Evolutionary conservation across 495 filamentous ascomycete genomes (phyloP), one percentile per base, ranked within the genome.

Genomic region (Margaritispora aquatica): DNA sequence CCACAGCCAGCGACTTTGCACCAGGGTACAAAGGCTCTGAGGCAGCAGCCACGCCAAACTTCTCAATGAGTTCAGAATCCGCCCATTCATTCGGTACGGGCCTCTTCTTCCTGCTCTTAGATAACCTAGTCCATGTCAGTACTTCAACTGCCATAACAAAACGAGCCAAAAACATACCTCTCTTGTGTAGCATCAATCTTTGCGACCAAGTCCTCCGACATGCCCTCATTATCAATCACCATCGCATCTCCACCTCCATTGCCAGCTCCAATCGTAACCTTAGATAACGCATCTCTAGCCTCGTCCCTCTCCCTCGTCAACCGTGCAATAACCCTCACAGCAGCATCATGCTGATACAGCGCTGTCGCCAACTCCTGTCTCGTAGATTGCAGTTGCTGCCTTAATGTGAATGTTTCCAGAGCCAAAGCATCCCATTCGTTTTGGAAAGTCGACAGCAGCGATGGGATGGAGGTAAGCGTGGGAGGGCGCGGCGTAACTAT

Each of bases 351-450:
- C 72, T 97, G 92, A 72, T 98, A 98, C 34, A 98, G 80, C 15
- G 94, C 89, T 1, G 91, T 90, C 49, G 89, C 88, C 27, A 98
- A 83, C 74, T 98, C 95, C 73, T 97, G 92, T 66, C 92, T 80
- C 26, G 89, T 94, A 67, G 96, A 90, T 46, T 86, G 79, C 60
- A 98, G 74, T 60, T 96, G 91, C 70, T 96, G 89, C 71, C 87
- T 84, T 34, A 97, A 75, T 52, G 89, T 90, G 70, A 89, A 96
- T 52, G 90, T 85, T 71, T 98, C 94, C 20, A 98, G 76, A 26
- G 92, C 88, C 26, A 97, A 71, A 10, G 94, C 88, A 71, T 98
- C 94, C 94, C 94, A 98, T 79, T 98, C 94, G 66, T 96, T 93
- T 64, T 98, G 94, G 68, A 98, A 97, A n/a, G 90, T 87, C 38